Conservation (phyloP, 1,284 basidiomycete species). For the Moniliella sp. region DNA sequence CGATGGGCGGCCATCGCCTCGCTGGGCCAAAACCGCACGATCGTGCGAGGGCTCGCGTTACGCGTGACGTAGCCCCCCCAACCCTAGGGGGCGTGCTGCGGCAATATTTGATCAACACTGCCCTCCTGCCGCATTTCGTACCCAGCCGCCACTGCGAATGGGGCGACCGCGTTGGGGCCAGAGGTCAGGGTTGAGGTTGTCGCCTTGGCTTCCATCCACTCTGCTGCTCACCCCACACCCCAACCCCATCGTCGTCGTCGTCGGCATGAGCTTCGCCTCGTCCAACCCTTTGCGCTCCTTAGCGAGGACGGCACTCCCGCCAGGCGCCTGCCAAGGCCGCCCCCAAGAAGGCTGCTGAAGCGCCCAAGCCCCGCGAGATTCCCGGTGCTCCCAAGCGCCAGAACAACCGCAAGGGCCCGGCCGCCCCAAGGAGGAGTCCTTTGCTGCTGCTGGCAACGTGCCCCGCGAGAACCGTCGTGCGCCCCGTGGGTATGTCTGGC, state of each 20-base stretch:
- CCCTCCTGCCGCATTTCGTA: background rate
- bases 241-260: background rate
- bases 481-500: background rate
- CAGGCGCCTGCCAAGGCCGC: conserved; percentile 8
- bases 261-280: conserved; percentile 31
- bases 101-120: background rate
- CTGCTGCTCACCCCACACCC: background rate
- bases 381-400: background rate
- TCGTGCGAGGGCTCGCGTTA: no score
- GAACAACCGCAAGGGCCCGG: background rate
- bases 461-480: background rate
- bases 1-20: no score
- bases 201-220: background rate
- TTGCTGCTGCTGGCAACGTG: background rate
- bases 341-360: conserved; percentile 3
- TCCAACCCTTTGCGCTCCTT: conserved; percentile 32
- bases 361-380: conserved; percentile 1
- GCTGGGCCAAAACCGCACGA: no score
- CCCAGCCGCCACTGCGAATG: background rate
- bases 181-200: background rate
- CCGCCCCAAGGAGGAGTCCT: background rate
- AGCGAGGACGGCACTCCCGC: conserved; percentile 16
- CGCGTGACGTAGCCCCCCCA: no score
- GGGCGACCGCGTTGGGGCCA: background rate
- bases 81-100: background rate